Base-by-base conservation (phyloP, 805 yeast species). In the Priceomyces fermenticarens region DNA sequence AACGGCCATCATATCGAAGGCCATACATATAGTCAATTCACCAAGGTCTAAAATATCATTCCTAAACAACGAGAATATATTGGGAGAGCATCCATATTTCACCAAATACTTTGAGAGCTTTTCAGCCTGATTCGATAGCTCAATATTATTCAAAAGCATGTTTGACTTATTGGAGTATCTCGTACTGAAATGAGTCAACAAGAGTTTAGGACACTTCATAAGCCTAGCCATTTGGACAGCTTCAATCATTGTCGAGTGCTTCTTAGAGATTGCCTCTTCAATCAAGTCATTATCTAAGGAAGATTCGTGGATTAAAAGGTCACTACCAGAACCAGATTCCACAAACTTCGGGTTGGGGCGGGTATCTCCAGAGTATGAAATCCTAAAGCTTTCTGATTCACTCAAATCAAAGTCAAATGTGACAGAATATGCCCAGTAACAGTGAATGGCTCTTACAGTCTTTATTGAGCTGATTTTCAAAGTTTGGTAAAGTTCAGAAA, bases 361-460 rank as follows among this genome's bases (percentile, higher is more conserved):
- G 0, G 98, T 88, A 57, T 93, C 99, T 10, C 99, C 99, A 2
- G 97, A 88, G 58, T 87, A 93, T 0, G 97, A 83, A 1, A 90
- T 70, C 50, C 78, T 84, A 67, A 88, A 88, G 0, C 54, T 44
- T 12, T 60, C 63, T 1, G 48, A 40, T 2, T 44, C 47, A 43
- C 60, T 61, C 40, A 84, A 75, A 2, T 72, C 57, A 9, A 90
- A 69, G 0, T 78, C 59, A 32, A 81, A 75, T 12, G 85, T 79
- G 9, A 64, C 63, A 2, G 73, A 68, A 58, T 89, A 91, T 0
- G 98, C 78, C 79, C 83, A 79, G 16, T 78, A 78, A 60, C 97
- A 89, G 58, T 93, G 99, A 13, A 73, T 70, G 0, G 98, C 98
- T 40, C 81, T 75, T 46, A 90, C 84, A 0, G 93, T 82, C 20